Evolutionary conservation across 192 early-diverging fungal genomes (phyloP), one percentile per base, ranked within the genome.

Genomic region (Backusella westeae): DNA sequence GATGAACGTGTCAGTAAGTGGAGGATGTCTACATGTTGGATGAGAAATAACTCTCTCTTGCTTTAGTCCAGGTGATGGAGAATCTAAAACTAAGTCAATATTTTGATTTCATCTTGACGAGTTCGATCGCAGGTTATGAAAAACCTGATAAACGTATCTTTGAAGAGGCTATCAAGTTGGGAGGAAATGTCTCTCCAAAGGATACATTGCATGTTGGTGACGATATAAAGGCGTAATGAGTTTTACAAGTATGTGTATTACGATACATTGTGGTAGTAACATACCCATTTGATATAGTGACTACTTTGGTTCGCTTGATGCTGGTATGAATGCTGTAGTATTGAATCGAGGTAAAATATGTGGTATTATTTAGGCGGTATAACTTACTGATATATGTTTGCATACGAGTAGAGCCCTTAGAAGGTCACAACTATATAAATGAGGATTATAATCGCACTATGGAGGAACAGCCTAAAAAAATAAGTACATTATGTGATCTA

Each of bases 151-250:
- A 38, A 14, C 68, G 71, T 34, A 88, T 90, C 4, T 91, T 90
- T 80, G 83, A 87, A 21, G 75, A 82, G 77, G 89, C 90, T 0
- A 66, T 90, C 35, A 34, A 52, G 7, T 75, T 85, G 1, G 72
- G 42, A 10, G 56, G 65, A 23, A 23, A 23, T 78, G 49, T 87
- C 26, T 73, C 65, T 23, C 75, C 85, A 1, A 81, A 81, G 21
- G 74, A 89, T 52, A 77, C 84, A 1, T 68, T 91, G 23, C 90
- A 91, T 80, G 78, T 91, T 19, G 90, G 90, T 19, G 90, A 91
- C 73, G 88, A 85, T 75, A 68, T 82, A 59, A 68, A 73, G 15
- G 78, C 65, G 85, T 85, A 72, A 52, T 65, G 15, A 73, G 14
- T 67, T 36, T 35, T 23, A 2, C 23, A 23, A 17, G 34, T n/a